Conservation (phyloP, 176 grass and related monocot genomes). For the Avena insularis region DNA sequence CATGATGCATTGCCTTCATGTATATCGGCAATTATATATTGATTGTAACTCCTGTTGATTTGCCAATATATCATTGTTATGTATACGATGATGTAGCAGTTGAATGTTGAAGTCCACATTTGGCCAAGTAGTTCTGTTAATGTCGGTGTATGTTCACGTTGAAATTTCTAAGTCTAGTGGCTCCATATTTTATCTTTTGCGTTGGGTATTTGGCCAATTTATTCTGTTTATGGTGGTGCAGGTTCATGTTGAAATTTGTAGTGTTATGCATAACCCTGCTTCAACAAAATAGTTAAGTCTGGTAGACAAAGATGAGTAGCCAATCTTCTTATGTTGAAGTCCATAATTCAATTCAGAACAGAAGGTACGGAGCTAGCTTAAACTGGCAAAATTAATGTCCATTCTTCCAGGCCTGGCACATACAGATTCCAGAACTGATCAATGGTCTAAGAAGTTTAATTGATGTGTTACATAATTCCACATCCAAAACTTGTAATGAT, state of each 20-base stretch:
- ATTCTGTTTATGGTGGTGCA: no score
- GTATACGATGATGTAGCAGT: neutral
- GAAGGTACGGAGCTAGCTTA: neutral
- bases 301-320: conserved; percentile 1
- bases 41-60: conserved; percentile 34
- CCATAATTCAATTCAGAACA: conserved; percentile 6
- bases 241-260: no score
- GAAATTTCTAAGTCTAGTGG: neutral
- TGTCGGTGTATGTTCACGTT: neutral
- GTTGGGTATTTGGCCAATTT: no score
- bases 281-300: neutral
- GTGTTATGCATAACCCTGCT: neutral
- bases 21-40: conserved; percentile 26
- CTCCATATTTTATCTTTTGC: no score
- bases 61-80: conserved; percentile 31
- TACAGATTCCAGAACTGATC: conserved; percentile 24
- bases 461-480: neutral
- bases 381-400: conserved; percentile 12
- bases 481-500: neutral
- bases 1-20: conserved; percentile 17
- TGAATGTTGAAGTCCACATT: neutral
- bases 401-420: neutral
- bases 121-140: neutral
- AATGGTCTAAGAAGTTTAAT: conserved; percentile 9
- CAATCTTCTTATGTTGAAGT: neutral